These are phyloP conservation scores for Wickerhamiella alocasiicola DNA, from an alignment of 805 yeast genomes.

Conservation along the genomic window DNA sequence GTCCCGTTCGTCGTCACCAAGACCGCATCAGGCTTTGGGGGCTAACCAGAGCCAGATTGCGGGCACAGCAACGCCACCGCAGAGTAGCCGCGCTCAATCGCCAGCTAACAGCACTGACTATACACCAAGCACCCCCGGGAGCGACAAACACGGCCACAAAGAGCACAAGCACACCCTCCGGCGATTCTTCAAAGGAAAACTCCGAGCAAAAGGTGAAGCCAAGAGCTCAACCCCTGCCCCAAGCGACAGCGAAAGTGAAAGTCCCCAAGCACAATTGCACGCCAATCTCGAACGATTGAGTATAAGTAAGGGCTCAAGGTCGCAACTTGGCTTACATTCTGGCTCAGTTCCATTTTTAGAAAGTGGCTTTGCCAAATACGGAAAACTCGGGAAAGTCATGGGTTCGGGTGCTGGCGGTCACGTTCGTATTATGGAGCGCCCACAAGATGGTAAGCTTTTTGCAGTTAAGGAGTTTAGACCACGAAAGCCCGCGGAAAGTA, in stretches of 20 bases:
- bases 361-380: conserved; percentile 48
- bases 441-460: conserved; percentile 47
- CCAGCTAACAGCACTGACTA: conserved; percentile 1
- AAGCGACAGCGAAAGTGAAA: conserved; percentile 7
- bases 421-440: conserved; percentile 62
- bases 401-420: conserved; percentile 96
- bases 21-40: background rate
- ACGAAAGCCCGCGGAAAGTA: conserved; percentile 47
- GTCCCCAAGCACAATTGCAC: background rate
- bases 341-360: conserved; percentile 30
- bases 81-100: conserved; percentile 6
- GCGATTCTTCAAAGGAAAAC: conserved; percentile 1
- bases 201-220: background rate
- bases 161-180: conserved; percentile 8
- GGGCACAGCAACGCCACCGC: background rate
- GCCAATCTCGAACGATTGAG: conserved; percentile 1
- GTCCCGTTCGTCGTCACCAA: background rate
- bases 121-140: background rate
- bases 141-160: background rate
- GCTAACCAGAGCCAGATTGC: background rate
- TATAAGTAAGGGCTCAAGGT: conserved; percentile 1
- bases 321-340: conserved; percentile 9
- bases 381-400: conserved; percentile 55
- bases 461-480: conserved; percentile 83
- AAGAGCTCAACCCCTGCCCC: conserved; percentile 1